phyloP scores from a whole-genome alignment of 208 protist species.

The Crithidia bombi region DNA sequence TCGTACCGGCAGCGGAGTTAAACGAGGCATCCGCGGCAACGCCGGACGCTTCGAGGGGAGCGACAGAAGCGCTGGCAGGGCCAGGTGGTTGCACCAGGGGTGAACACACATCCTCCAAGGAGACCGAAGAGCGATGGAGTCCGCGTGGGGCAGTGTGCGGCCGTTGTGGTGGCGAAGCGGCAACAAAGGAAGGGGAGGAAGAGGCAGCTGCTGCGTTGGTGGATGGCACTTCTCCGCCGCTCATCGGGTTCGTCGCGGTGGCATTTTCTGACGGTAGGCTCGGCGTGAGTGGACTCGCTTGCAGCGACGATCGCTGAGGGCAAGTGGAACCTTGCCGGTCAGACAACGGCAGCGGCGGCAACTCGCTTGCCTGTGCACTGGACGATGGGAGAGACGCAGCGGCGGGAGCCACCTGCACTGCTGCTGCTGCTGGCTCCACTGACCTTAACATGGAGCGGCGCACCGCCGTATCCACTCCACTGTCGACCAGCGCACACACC shows the following conservation, averaged over 20 bases:
- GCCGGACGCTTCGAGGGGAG: background rate
- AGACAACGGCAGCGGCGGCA: too few relatives aligned
- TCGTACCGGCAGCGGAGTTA: background rate
- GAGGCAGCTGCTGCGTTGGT: background rate
- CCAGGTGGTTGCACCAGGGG: background rate
- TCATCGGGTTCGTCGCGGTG: too few relatives aligned
- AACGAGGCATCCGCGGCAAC: background rate
- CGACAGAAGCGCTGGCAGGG: background rate
- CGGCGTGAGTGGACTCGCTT: background rate
- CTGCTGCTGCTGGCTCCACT: conserved; percentile 5
- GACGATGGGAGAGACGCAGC: background rate
- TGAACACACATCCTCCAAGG: conserved; percentile 11
- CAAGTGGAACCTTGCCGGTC: too few relatives aligned
- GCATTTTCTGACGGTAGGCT: conserved; percentile 5
- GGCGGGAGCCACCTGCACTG: background rate
- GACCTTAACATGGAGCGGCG: conserved; percentile 33
- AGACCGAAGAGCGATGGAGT: background rate
- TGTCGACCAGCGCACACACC: conserved; percentile 45
- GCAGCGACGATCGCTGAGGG: background rate
- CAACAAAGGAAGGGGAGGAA: background rate
- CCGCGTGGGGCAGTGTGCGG: background rate
- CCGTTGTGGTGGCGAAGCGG: too few relatives aligned
- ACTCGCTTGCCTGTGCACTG: background rate
- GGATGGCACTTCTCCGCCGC: background rate
- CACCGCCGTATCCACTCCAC: conserved; percentile 35